Base-by-base conservation (phyloP, 192 early-diverging fungal species). In the Chytriomyces confervae region DNA sequence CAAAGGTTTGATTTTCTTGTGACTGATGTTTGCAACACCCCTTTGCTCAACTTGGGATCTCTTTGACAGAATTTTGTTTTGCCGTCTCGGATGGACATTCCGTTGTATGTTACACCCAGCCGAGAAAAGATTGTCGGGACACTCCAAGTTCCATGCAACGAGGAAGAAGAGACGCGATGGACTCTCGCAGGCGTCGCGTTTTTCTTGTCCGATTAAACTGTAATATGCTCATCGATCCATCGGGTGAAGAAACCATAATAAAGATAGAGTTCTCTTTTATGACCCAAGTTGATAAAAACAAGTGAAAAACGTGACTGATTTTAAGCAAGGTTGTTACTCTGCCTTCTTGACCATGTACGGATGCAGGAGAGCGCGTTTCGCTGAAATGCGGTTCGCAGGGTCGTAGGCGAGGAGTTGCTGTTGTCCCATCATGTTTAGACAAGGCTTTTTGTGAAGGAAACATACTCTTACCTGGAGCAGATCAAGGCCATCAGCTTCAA, bases 351-450 rank as follows among this genome's bases (percentile, higher is more conserved):
- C 45, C 60, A 96, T 94, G 80, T 96, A 96, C 7, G 92, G 92
- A 77, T 94, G 93, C 0, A 82, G 66, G 20, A 95, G 85, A 7
- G 94, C 92, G 65, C 90, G 85, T 72, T 94, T 94, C 9, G 95
- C 95, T 11, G 95, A 95, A 76, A 96, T 95, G 57, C 95, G 90
- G 36, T 86, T 73, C 7, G 89, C 85, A 2, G 95, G 93, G 71
- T 93, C 88, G 75, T 95, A 97, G 1, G 81, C 82, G 7, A 97
- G 84, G 85, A 96, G 83, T 79, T 89, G 85, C 82, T 89, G 61
- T 24, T 18, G 7, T 27, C 3, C 1, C 23, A 11, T 18, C 53
- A 20, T 20, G 53, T 57, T 57, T 57, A 13, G 13, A 57, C 20
- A 13, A 20, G 20, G 1, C 2, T 20, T 18, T 60, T 60, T 60